Conservation (phyloP, 441 rosid genomes). For the Arabidopsis hybrid region DNA sequence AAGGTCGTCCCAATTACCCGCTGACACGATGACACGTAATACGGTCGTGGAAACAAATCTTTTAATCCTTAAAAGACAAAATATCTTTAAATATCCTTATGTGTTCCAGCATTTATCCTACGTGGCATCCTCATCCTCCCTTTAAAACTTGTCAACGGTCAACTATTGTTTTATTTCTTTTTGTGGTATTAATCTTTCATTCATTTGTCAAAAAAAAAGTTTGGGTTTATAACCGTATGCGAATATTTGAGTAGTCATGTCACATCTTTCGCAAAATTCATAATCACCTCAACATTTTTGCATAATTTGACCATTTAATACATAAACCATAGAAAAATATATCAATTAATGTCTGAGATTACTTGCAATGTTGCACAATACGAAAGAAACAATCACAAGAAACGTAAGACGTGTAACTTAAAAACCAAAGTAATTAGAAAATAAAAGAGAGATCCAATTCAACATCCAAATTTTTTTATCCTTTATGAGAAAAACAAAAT, state of each 20-base stretch:
- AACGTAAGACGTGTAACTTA: constrained; percentile 17
- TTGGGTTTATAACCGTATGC: neutral
- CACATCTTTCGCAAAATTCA: too few species aligned
- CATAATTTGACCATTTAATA: too few species aligned
- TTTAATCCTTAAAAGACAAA: constrained; percentile 9
- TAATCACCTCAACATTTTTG: too few species aligned
- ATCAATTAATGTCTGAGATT: too few species aligned
- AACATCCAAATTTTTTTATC: too few species aligned
- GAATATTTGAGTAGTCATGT: too few species aligned
- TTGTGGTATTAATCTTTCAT: too few species aligned
- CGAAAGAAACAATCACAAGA: constrained; percentile 15
- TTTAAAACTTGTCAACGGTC: constrained; percentile 22
- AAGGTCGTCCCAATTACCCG: constrained; percentile 1
- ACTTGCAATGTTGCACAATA: constrained; percentile 2
- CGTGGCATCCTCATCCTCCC: constrained; percentile 39
- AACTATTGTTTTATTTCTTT: neutral
- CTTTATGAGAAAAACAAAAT: too few species aligned
- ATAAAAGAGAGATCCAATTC: too few species aligned
- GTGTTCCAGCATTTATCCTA: constrained; percentile 23
- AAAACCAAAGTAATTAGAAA: too few species aligned
- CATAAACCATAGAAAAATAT: too few species aligned
- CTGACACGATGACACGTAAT: constrained; percentile 43
- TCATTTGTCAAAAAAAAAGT: neutral
- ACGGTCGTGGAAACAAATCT: constrained; percentile 19
- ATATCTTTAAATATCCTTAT: neutral